phyloP scores from a whole-genome alignment of 495 filamentous ascomycete genomes.

The Lichina pygmaea region DNA sequence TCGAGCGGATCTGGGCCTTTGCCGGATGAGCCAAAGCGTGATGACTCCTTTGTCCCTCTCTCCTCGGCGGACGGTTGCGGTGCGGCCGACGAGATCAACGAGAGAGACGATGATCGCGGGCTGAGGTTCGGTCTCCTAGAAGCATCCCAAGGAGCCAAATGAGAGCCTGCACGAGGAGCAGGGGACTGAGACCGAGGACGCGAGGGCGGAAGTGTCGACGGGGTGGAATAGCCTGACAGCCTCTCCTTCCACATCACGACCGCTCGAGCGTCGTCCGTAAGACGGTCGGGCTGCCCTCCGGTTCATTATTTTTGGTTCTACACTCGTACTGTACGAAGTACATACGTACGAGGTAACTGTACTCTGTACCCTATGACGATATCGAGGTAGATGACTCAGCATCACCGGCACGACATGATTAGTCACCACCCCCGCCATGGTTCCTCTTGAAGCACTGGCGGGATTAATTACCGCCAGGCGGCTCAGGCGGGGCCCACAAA shows the following conservation, averaged over 20 bases:
- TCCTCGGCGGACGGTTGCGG: conserved; percentile 34
- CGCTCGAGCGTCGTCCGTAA: too few species aligned
- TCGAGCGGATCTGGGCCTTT: conserved; percentile 44
- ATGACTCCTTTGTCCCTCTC: conserved; percentile 21
- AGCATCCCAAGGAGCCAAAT: conserved; percentile 25
- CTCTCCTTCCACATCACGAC: conserved; percentile 66
- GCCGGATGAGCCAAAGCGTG: conserved; percentile 11
- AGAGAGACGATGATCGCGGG: conserved; percentile 38
- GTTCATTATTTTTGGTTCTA: too few species aligned
- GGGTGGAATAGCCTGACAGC: conserved; percentile 43
- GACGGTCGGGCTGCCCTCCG: too few species aligned
- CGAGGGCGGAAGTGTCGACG: conserved; percentile 26
- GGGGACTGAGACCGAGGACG: conserved; percentile 44
- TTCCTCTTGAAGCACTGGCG: too few species aligned
- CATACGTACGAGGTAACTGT: too few species aligned
- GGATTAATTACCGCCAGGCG: too few species aligned
- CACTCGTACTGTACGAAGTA: too few species aligned
- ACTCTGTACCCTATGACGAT: too few species aligned
- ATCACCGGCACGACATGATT: too few species aligned
- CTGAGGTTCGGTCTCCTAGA: conserved; percentile 28
- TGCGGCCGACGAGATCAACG: conserved; percentile 16
- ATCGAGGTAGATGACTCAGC: too few species aligned
- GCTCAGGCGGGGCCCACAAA: too few species aligned
- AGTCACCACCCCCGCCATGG: too few species aligned
- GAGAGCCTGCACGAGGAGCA: conserved; percentile 33